phyloP scores from a whole-genome alignment of 2,329 filamentous ascomycete species.

The Sporothrix mexicana region DNA sequence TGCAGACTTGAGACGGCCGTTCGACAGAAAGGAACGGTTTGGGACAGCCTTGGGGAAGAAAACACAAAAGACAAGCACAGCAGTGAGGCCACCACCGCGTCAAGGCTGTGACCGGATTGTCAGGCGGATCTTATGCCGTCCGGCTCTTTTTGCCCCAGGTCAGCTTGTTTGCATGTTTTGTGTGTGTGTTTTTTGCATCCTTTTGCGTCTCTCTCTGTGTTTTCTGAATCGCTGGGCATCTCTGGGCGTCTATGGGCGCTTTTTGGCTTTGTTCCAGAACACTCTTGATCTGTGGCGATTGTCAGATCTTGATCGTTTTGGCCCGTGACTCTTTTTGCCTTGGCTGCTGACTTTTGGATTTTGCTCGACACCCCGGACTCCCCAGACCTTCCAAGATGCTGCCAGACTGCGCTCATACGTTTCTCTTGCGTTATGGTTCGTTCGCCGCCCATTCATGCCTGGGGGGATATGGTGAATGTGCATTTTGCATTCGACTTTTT shows the following conservation, averaged over 20 bases:
- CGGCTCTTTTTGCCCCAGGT: constrained; percentile 39
- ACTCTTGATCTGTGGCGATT: constrained; percentile 40
- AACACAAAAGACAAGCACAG: constrained; percentile 37
- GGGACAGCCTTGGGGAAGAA: background rate
- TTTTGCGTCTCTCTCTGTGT: background rate
- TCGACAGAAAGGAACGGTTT: constrained; percentile 22
- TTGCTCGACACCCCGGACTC: background rate
- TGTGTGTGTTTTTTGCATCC: constrained; percentile 30
- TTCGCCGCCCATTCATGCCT: background rate
- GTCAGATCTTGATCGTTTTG: constrained; percentile 39
- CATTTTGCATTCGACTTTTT: constrained; percentile 22
- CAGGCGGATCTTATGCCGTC: constrained; percentile 56
- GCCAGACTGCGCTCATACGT: background rate
- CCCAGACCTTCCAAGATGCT: background rate
- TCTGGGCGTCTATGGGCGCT: background rate
- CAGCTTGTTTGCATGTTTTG: background rate
- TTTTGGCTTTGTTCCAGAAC: constrained; percentile 40
- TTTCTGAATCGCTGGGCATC: background rate
- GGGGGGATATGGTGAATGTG: background rate
- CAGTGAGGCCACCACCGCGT: constrained; percentile 36
- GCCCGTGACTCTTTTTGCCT: constrained; percentile 27
- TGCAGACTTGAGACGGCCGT: constrained; percentile 52
- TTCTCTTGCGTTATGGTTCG: background rate
- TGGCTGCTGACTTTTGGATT: constrained; percentile 35
- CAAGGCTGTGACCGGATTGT: constrained; percentile 55